Percentiles rank a stretch among this genome's conserved stretches.
These are phyloP conservation scores for Mortierella sp. DNA, from an alignment of 371 early-diverging fungal genomes.

Conservation along the genomic window DNA sequence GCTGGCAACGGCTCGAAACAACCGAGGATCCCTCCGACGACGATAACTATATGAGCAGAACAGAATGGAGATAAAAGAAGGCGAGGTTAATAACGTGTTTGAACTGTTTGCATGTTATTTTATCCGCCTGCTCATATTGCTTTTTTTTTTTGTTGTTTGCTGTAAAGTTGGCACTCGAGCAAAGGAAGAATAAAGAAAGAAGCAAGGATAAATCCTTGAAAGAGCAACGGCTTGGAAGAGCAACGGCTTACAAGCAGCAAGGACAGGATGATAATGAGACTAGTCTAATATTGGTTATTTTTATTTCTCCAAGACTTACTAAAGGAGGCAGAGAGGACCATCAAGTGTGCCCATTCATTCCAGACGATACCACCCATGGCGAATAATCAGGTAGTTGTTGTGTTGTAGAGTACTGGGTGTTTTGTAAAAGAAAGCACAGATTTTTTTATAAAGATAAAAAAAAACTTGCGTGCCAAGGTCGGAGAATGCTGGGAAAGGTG, in stretches of 20 bases:
- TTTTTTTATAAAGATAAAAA: neutral
- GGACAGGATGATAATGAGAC: neutral
- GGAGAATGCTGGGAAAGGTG: neutral
- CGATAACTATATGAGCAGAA: constrained; percentile 28
- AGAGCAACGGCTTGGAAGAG: neutral
- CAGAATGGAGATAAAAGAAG: neutral
- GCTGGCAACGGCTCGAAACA: constrained; percentile 43
- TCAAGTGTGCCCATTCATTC: constrained; percentile 53
- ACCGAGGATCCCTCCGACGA: constrained; percentile 45
- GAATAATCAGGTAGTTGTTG: neutral
- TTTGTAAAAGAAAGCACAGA: neutral
- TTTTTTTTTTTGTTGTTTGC: constrained; percentile 8
- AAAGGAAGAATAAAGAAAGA: neutral
- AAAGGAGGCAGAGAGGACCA: constrained; percentile 36
- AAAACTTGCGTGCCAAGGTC: neutral
- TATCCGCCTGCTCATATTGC: neutral
- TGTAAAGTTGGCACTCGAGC: neutral
- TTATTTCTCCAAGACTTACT: constrained; percentile 18
- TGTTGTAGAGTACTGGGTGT: too few species aligned
- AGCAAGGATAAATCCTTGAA: neutral
- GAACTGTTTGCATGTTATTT: neutral
- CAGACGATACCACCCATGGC: constrained; percentile 52
- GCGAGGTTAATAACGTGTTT: neutral
- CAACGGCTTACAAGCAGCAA: neutral
- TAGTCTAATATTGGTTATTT: neutral